Conservation (phyloP, 371 early-diverging fungal species). For the Parasitella parasitica region DNA sequence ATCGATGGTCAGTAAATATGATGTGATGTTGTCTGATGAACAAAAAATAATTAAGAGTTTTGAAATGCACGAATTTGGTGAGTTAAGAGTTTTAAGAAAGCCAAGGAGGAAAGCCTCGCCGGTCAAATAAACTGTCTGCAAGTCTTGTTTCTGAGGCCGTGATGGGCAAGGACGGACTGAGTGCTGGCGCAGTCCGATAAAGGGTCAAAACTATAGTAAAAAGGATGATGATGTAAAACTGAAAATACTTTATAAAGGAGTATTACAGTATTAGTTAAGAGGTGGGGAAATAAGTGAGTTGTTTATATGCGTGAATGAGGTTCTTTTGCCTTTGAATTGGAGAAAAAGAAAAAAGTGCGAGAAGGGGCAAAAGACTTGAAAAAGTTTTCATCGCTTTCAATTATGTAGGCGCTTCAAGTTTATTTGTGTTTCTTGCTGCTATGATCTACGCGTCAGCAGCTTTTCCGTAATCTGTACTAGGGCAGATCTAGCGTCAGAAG, state of each 20-base stretch:
- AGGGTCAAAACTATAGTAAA: constrained; percentile 13
- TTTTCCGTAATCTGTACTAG: constrained; percentile 65
- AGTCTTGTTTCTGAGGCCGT: constrained; percentile 70
- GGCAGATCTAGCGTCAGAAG: constrained; percentile 69
- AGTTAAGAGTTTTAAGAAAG: constrained; percentile 41
- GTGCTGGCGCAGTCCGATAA: constrained; percentile 52
- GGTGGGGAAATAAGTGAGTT: not conserved
- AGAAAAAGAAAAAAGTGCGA: not conserved
- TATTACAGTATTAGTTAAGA: constrained; percentile 18
- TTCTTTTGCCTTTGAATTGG: constrained; percentile 15
- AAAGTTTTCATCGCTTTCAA: not conserved
- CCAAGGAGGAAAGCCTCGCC: constrained; percentile 70
- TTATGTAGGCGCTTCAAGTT: not conserved
- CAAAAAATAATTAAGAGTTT: not conserved
- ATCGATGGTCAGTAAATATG: no score
- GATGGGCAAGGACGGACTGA: constrained; percentile 63
- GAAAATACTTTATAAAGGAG: constrained; percentile 28
- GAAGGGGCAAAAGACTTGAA: not conserved
- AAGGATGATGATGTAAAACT: constrained; percentile 23
- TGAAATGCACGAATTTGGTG: constrained; percentile 5
- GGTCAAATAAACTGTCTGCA: constrained; percentile 61
- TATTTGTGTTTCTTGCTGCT: not conserved
- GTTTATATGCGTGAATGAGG: constrained; percentile 4
- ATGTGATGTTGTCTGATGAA: not conserved
- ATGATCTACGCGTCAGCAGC: constrained; percentile 38